Base-by-base conservation (phyloP, 2,329 filamentous ascomycete species). In the Bimuria novae-zelandiae region DNA sequence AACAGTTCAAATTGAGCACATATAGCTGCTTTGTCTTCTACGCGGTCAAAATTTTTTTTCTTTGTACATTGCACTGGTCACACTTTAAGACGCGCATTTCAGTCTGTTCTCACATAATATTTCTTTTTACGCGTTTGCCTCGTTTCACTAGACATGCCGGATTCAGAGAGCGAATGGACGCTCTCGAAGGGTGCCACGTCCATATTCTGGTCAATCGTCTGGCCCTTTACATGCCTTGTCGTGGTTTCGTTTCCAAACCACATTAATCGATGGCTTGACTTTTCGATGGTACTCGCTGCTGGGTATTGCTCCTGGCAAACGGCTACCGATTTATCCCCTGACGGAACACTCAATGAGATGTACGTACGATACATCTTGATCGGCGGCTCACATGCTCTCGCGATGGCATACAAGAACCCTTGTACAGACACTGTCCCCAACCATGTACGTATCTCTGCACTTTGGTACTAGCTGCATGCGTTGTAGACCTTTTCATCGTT, bases 291-390 rank as follows among this genome's bases (percentile, higher is more conserved):
- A 3, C 43, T 46, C n/a, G 43, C 30, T 46, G 19, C 30, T 7
- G 43, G 43, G 17, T 32, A 22, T 14, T 32, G 29, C 22, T 12
- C 43, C 16, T 46, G 43, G 43, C 30, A 32, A 36, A 46, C 43
- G 3, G 43, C 43, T 25, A 46, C 43, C 8, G 30, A 36, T 3
- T 30, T 46, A 8, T 46, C 43, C 14, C 43, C 43, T 14, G 43
- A 46, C 21, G 22, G 43, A 19, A 46, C 43, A 25, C 19, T 46
- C 11, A 46, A 46, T 25, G 43, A 46, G 30, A 35, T 46, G 22
- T 46, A 46, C 30, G 22, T 46, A 16, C 43, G 43, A 36, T 46
- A 46, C 43, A 46, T 46, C 29, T 27, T 46, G 30, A 46, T 46
- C 21, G 43, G 43, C 8, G 21, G 29, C 2, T 46, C 43, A 27